Conservation (phyloP, 306 rosid species). For the Cicer chorassanicum region DNA sequence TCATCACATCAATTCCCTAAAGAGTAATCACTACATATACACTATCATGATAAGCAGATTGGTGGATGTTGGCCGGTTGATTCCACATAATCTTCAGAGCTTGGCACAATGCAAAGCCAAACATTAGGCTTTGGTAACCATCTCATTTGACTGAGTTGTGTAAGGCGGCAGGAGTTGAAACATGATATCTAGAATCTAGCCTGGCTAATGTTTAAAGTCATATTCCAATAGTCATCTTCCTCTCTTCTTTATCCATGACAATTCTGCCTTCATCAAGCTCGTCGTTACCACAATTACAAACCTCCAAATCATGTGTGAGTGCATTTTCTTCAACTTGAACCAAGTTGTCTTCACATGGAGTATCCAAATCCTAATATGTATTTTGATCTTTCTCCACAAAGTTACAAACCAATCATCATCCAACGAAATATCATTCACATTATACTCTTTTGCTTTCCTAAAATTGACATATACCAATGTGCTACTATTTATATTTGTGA, state of each 20-base stretch:
- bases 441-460: neutral
- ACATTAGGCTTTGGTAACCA: too few relatives aligned
- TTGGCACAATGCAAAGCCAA: too few relatives aligned
- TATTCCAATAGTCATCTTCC: neutral
- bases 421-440: neutral
- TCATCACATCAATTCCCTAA: too few relatives aligned
- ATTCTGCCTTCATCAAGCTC: neutral
- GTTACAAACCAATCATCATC: neutral
- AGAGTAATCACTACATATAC: too few relatives aligned
- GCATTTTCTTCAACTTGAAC: neutral
- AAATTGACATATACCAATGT: too few relatives aligned
- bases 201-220: neutral
- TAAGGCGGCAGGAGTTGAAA: too few relatives aligned
- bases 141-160: too few relatives aligned
- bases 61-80: too few relatives aligned
- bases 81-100: too few relatives aligned
- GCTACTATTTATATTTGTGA: neutral
- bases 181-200: neutral
- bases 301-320: neutral
- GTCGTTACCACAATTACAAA: neutral
- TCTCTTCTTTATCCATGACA: neutral
- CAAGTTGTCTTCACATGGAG: neutral
- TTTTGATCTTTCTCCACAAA: neutral
- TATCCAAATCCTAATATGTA: neutral
- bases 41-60: too few relatives aligned